Conservation (phyloP, 345 rosid species). For the Eucalyptus rudis region DNA sequence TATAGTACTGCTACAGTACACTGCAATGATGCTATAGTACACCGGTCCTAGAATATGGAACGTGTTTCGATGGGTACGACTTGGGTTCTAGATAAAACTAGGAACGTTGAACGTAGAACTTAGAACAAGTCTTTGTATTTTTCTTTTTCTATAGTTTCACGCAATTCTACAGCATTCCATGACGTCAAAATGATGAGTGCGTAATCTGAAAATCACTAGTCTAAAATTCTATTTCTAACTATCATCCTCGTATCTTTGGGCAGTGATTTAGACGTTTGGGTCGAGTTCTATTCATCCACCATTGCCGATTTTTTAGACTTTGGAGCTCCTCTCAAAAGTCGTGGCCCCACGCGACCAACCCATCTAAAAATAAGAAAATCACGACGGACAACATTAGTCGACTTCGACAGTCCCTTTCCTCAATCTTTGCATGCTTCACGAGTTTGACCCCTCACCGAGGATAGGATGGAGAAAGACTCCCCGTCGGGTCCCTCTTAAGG, state of each 20-base stretch:
- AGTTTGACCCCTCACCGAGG: background rate
- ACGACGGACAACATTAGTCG: background rate
- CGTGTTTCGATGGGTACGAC: too few relatives aligned
- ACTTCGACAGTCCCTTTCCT: background rate
- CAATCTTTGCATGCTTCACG: background rate
- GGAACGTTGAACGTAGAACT: too few relatives aligned
- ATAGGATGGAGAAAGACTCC: background rate
- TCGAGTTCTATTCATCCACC: background rate
- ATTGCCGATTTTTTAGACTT: background rate
- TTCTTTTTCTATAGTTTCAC: too few relatives aligned
- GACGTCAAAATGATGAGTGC: too few relatives aligned
- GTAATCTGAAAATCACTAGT: rapidly evolving
- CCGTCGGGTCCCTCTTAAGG: too few relatives aligned
- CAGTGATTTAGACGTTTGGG: background rate
- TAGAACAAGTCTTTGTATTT: too few relatives aligned
- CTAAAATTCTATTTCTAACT: too few relatives aligned
- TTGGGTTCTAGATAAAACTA: rapidly evolving
- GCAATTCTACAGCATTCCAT: too few relatives aligned
- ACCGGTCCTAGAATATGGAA: too few relatives aligned
- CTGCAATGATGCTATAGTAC: too few relatives aligned
- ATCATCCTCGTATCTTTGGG: background rate
- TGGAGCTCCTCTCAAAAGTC: background rate
- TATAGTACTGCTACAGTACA: too few relatives aligned
- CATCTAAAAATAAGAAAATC: background rate
- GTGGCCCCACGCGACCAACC: background rate